Percentiles rank a stretch among this genome's conserved stretches.
Conservation (phyloP, 169 alveolate genomes). For the Plasmodium malariae region DNA sequence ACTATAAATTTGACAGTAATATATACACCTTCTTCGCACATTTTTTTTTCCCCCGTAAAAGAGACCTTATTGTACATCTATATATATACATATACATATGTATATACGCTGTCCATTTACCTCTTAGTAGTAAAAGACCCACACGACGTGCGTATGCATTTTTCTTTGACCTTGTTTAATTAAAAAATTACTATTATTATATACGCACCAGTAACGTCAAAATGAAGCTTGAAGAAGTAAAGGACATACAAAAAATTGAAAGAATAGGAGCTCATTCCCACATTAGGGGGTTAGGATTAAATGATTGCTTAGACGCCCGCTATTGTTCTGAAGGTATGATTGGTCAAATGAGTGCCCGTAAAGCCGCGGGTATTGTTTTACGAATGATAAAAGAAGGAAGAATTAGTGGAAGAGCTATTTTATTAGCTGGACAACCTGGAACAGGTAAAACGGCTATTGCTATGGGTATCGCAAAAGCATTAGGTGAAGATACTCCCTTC, state of each 20-base stretch:
- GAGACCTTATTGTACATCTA: background rate
- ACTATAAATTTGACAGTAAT: background rate
- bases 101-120: background rate
- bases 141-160: background rate
- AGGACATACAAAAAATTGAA: constrained; percentile 93
- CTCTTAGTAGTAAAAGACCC: background rate
- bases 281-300: constrained; percentile 98
- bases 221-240: constrained; percentile 88
- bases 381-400: constrained; percentile 97
- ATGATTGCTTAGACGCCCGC: constrained; percentile 95
- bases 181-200: background rate
- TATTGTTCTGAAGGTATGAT: constrained; percentile 96
- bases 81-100: no score
- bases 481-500: constrained; percentile 98
- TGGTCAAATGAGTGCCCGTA: constrained; percentile 96
- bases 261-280: constrained; percentile 99
- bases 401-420: constrained; percentile 98
- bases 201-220: background rate
- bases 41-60: background rate
- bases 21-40: background rate
- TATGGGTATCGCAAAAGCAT: constrained; percentile 98
- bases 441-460: constrained; percentile 99
- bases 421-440: constrained; percentile 99
- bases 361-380: constrained; percentile 97
- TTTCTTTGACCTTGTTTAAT: background rate